Conservation (phyloP, 495 filamentous ascomycete genomes). For the Chaetomium cochliodes region DNA sequence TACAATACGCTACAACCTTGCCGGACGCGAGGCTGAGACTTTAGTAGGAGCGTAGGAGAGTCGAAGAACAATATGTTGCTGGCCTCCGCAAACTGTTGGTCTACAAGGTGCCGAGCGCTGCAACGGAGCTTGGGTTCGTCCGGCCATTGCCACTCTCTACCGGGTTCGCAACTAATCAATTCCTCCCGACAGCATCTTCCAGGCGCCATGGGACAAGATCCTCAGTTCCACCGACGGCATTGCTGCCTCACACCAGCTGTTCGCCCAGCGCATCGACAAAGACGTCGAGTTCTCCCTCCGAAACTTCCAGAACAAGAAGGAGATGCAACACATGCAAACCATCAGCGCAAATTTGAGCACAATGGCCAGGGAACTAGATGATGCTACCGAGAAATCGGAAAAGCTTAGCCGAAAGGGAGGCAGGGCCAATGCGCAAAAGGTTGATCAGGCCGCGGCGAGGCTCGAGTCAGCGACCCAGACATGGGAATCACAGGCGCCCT, state of each 20-base stretch:
- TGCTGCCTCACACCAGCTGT: constrained; percentile 77
- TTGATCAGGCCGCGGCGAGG: constrained; percentile 70
- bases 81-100: constrained; percentile 76
- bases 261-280: constrained; percentile 81
- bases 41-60: constrained; percentile 81
- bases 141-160: constrained; percentile 14
- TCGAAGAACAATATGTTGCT: constrained; percentile 88
- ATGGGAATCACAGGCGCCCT: constrained; percentile 96
- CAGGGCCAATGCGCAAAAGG: constrained; percentile 75
- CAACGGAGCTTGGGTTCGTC: constrained; percentile 79
- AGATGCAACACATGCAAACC: constrained; percentile 80
- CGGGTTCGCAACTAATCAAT: constrained; percentile 25
- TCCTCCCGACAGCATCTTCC: constrained; percentile 68
- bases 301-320: constrained; percentile 64
- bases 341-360: constrained; percentile 76
- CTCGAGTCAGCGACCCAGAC: constrained; percentile 75
- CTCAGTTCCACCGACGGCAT: constrained; percentile 73
- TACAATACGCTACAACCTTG: constrained; percentile 16
- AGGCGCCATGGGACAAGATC: constrained; percentile 89
- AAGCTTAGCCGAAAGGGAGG: constrained; percentile 79
- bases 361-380: constrained; percentile 81
- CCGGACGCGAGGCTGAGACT: constrained; percentile 30
- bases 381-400: constrained; percentile 80
- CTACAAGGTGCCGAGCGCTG: constrained; percentile 68
- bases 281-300: constrained; percentile 88